phyloP scores from a whole-genome alignment of 2,329 filamentous ascomycete genomes.

The Colletotrichum gigasporum region DNA sequence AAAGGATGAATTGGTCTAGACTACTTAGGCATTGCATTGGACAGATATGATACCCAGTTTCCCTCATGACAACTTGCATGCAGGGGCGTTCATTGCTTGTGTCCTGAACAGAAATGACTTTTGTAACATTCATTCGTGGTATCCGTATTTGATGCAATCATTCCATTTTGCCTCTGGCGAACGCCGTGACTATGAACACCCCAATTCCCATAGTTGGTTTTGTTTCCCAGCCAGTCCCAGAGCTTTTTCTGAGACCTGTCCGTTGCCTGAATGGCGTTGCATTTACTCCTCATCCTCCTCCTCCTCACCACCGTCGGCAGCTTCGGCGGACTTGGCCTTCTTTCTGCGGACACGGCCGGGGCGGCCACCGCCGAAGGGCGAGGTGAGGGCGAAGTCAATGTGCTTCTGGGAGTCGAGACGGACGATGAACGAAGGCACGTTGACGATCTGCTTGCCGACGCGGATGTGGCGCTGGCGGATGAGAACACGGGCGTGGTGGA shows the following conservation, averaged over 20 bases:
- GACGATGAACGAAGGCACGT: constrained; percentile 99
- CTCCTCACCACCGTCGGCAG: constrained; percentile 80
- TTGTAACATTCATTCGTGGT: constrained; percentile 32
- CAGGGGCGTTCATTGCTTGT: constrained; percentile 1
- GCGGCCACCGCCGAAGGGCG: constrained; percentile 96
- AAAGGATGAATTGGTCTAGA: constrained; percentile 71
- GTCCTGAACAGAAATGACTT: constrained; percentile 18
- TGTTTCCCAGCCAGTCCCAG: constrained; percentile 42
- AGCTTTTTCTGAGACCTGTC: constrained; percentile 30
- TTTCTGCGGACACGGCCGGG: constrained; percentile 98
- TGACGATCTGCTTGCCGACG: constrained; percentile 99
- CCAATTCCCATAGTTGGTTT: constrained; percentile 48
- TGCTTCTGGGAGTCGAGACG: constrained; percentile 99
- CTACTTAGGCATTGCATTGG: constrained; percentile 36
- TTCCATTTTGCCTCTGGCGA: constrained; percentile 59
- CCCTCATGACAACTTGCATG: constrained; percentile 12
- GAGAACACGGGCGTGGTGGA: constrained; percentile 99
- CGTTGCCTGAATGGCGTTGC: constrained; percentile 37
- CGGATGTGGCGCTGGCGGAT: constrained; percentile 99
- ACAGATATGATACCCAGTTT: constrained; percentile 33
- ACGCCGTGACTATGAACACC: constrained; percentile 62
- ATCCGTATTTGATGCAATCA: constrained; percentile 41
- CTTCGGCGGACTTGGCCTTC: constrained; percentile 98
- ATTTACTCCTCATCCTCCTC: constrained; percentile 85
- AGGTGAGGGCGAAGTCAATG: constrained; percentile 98